Evolutionary conservation across 192 early-diverging fungal genomes (phyloP), one percentile per base, ranked within the genome.

Genomic region (Coemansia sp.): DNA sequence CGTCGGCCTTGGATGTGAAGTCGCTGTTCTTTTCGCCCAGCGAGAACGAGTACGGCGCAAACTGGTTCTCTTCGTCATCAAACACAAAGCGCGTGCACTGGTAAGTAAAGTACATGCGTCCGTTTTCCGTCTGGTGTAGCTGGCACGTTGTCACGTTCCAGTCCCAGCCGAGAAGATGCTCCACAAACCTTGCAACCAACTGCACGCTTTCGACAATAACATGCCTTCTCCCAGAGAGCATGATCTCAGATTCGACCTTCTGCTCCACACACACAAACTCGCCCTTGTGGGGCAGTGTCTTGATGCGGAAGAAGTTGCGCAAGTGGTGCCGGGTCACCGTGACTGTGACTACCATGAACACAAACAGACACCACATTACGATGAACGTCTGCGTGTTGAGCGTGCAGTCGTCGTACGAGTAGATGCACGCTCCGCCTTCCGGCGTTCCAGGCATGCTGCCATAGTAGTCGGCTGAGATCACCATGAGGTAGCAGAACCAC

Each of bases 31-130:
- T 87, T 41, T 67, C 67, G 41, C 89, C 90, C 19, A 91, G 72
- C 17, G 82, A 61, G 63, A 86, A 88, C 32, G 67, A 60, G 68
- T 79, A 87, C 19, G 88, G 89, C 51, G 81, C 79, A 78, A 90
- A 93, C 22, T 70, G 69, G 38, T 74, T 65, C n/a, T 69, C 59
- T 25, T 78, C 67, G 2, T 80, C 74, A 69, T 89, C 80, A 70
- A 84, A 90, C 10, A 93, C 87, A 75, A 87, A 93, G 46, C 91
- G 87, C 20, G 89, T 87, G 75, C 88, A 93, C 71, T 93, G 87
- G 67, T 85, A 89, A 16, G 85, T 83, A 66, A 93, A 89, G 71
- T 86, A 93, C 40, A 74, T 75, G 54, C 83, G 82, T 25, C 86
- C 86, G 43, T 69, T 67, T 14, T 69, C 58, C 0, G 89, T 88